Evolutionary conservation across 2,329 filamentous ascomycete genomes (phyloP).

Genomic region (Colletotrichum destructivum): DNA sequence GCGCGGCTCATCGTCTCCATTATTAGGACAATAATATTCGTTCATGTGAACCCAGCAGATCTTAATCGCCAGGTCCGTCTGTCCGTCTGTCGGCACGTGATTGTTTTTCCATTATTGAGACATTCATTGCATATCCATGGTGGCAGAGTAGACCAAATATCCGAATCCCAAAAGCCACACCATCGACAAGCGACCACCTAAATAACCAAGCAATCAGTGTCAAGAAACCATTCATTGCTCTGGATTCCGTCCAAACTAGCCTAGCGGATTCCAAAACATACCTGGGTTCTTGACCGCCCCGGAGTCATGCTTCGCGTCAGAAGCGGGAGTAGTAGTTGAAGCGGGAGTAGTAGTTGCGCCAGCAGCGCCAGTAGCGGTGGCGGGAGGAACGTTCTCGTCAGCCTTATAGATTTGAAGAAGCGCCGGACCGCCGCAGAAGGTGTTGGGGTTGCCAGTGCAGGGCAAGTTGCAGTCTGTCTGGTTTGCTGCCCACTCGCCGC

Average conservation of each 20-base stretch:
- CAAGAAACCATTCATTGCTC: neutral
- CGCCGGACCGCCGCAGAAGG: neutral
- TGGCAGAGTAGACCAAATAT: neutral
- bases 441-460: neutral
- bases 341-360: neutral
- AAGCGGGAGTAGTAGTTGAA: neutral
- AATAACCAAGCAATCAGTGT: neutral
- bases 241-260: neutral
- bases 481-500: constrained; percentile 7
- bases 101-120: no score
- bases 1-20: no score
- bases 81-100: no score
- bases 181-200: neutral
- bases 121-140: neutral
- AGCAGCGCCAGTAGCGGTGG: neutral
- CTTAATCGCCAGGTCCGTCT: no score
- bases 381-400: neutral
- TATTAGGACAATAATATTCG: no score
- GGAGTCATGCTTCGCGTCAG: neutral
- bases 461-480: constrained; percentile 5
- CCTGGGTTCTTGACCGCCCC: constrained; percentile 1
- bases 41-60: no score
- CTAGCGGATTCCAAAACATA: neutral
- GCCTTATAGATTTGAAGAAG: neutral
- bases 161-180: neutral